Base-by-base conservation (phyloP, 169 alveolate species). In the Babesia ovata region DNA sequence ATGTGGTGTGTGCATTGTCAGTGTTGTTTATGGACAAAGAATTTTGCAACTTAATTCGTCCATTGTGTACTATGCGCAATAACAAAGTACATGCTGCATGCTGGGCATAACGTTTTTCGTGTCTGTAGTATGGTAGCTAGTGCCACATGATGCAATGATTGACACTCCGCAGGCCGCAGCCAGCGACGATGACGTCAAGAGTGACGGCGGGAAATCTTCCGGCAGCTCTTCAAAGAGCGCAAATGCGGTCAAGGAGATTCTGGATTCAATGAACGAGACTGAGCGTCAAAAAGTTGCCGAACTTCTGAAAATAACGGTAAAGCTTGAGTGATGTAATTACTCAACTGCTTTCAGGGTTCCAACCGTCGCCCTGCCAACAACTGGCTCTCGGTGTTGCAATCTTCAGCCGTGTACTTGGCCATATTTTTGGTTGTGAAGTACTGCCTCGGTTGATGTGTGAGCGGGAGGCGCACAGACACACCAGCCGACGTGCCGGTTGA, bases 251-350 rank as follows among this genome's bases (percentile, higher is more conserved):
- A 24, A 42, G 60, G 70, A 77, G 10, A 28, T 77, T 36, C 19
- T 69, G 46, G 75, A 79, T 12, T 79, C 87, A 29, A 36, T 79
- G 66, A 84, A 71, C 45, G 84, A 59, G 28, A 19, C 33, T 19
- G 66, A 79, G 53, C 63, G 67, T 46, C 49, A 70, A 36, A 79
- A 67, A 60, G 50, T 79, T 10, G 39, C 48, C n/a, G 76, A 69
- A n/a, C 67, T 79, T 4, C 29, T 79, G 70, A 70, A 58, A 22
- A 12, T 11, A 26, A 39, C 58, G 33, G 87, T 79, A 66, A n/a
- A 82, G 56, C 22, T 2, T 33, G 14, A 17, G 19, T 45, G 50
- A 4, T 7, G n/a, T 16, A 45, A 8, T 17, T 45, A 7, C 50
- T 1, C 50, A 45, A 8, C 2, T 4, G 11, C 50, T 16, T 16